These are phyloP conservation scores for Kitagawia praeruptora DNA, from an alignment of 129 eudicot genomes.

Conservation along the genomic window DNA sequence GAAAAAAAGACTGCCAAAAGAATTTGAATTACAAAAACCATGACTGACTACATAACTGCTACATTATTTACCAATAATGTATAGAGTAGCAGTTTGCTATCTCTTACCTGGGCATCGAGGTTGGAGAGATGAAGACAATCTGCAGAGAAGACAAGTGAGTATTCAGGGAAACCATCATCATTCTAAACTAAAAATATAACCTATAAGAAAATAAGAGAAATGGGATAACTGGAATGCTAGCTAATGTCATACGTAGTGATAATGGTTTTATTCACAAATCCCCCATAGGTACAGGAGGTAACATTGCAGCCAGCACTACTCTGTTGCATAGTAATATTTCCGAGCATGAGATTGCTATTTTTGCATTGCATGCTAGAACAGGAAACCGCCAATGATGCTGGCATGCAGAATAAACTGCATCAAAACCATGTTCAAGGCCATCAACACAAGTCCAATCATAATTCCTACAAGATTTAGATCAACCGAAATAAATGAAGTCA, in stretches of 20 bases:
- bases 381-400: conserved; percentile 90
- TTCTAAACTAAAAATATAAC: neutral
- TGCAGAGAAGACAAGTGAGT: conserved; percentile 23
- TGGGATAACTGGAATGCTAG: neutral
- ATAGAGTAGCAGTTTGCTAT: neutral
- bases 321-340: conserved; percentile 76
- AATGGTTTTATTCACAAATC: conserved; percentile 77
- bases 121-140: conserved; percentile 80
- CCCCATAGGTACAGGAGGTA: conserved; percentile 85
- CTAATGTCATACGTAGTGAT: conserved; percentile 48
- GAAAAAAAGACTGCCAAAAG: neutral
- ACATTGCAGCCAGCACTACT: conserved; percentile 93
- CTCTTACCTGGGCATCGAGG: conserved; percentile 91
- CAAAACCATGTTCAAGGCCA: neutral
- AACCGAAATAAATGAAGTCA: neutral
- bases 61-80: neutral
- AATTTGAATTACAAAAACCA: neutral
- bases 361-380: conserved; percentile 99
- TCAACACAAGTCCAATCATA: neutral
- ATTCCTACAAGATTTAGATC: neutral
- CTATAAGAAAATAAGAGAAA: neutral
- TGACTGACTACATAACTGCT: neutral
- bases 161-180: neutral
- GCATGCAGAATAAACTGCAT: conserved; percentile 84
- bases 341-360: conserved; percentile 85